Conservation (phyloP, 805 yeast species). For the Saccharomycopsis fibuligera region DNA sequence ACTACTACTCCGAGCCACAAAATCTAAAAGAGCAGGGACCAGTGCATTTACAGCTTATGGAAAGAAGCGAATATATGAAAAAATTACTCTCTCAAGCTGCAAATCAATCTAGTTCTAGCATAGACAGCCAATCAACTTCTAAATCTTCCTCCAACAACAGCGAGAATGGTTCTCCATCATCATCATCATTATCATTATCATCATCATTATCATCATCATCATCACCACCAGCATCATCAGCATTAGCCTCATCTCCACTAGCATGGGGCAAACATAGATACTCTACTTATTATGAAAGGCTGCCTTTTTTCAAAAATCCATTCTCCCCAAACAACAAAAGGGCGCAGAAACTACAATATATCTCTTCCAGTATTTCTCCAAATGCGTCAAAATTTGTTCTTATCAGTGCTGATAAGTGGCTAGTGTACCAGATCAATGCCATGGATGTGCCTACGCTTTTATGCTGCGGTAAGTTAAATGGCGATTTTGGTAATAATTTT, state of each 20-base stretch:
- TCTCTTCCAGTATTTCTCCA: slow-evolving; percentile 54
- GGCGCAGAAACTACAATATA: slow-evolving; percentile 21
- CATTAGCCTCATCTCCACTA: neutral
- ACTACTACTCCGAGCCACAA: no score
- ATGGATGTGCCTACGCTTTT: slow-evolving; percentile 47
- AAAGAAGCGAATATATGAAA: slow-evolving; percentile 18
- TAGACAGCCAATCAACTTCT: slow-evolving; percentile 4
- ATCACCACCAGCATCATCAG: no score
- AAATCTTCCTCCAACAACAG: neutral
- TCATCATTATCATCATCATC: no score
- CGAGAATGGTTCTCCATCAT: no score
- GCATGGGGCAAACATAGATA: slow-evolving; percentile 16
- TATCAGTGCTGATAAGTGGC: slow-evolving; percentile 64
- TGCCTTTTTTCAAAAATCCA: slow-evolving; percentile 20
- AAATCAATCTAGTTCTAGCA: slow-evolving; percentile 3
- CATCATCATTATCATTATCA: no score
- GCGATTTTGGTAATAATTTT: slow-evolving; percentile 54
- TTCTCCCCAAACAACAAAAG: slow-evolving; percentile 11
- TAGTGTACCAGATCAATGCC: slow-evolving; percentile 53
- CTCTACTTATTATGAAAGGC: slow-evolving; percentile 19
- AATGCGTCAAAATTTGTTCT: slow-evolving; percentile 60
- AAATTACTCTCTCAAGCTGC: no score
- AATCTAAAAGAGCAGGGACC: neutral
- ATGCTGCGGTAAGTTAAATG: slow-evolving; percentile 64
- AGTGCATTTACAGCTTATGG: slow-evolving; percentile 16